phyloP scores from a whole-genome alignment of 2,329 filamentous ascomycete species.

The Ophiostoma quercus region DNA sequence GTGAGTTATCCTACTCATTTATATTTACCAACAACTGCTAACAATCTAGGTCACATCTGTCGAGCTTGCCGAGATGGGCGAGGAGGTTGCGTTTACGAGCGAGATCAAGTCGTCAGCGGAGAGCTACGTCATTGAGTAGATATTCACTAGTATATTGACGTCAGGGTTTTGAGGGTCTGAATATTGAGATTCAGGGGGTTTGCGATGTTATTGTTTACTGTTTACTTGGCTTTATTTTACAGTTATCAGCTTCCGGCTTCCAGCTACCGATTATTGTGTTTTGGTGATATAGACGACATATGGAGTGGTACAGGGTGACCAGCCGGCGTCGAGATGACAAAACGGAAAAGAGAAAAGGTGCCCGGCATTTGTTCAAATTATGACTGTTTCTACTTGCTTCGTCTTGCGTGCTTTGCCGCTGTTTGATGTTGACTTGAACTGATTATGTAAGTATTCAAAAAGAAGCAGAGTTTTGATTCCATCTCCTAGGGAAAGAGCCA shows the following conservation, averaged over 20 bases:
- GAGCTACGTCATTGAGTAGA: slow-evolving; percentile 68
- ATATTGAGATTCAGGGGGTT: background rate
- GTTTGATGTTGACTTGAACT: background rate
- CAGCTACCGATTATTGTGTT: background rate
- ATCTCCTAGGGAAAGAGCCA: background rate
- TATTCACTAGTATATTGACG: background rate
- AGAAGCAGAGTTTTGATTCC: background rate
- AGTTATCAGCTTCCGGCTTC: background rate
- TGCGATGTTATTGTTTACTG: background rate
- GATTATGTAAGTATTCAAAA: background rate
- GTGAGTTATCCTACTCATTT: slow-evolving; percentile 44
- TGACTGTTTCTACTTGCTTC: background rate
- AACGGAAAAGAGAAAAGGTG: slow-evolving; percentile 11
- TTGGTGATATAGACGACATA: slow-evolving; percentile 17
- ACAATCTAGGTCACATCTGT: slow-evolving; percentile 50
- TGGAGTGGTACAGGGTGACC: slow-evolving; percentile 16
- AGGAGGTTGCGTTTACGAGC: slow-evolving; percentile 77
- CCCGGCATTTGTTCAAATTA: background rate
- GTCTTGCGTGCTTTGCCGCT: background rate
- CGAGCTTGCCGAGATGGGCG: slow-evolving; percentile 65
- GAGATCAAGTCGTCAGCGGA: slow-evolving; percentile 73
- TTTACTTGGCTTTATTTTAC: background rate
- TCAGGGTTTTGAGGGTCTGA: background rate
- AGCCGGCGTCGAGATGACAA: slow-evolving; percentile 13
- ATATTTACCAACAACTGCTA: slow-evolving; percentile 37